Base-by-base conservation (phyloP, 176 grass and related monocot species). In the Tuctoria greenei region DNA sequence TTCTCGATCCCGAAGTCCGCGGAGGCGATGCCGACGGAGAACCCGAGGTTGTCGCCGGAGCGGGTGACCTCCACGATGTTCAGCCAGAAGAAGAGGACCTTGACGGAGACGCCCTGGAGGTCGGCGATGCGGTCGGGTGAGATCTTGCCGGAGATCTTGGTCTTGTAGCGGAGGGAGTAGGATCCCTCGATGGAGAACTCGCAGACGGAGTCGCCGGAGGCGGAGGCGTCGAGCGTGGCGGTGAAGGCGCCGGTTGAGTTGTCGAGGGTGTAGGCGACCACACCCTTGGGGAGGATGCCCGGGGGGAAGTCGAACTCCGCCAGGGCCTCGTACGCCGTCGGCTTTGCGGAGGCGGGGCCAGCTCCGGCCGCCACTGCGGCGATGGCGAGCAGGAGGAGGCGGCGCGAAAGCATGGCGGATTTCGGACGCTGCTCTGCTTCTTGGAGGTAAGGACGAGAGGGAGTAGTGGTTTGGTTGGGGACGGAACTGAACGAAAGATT, bases 11-110 rank as follows among this genome's bases (percentile, higher is more conserved):
- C 85, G 72, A 98, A 98, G 66, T 93, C 89, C 0, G 95, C 95
- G 66, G 95, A 94, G 21, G 84, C 86, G 66, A 98, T 90, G 64
- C 95, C 95, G 65, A 98, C 91, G 27, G 95, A 98, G 86, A 98
- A 98, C 5, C 74, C 64, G 64, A 98, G 89, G 18, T 87, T 36
- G 69, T 93, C 91, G 20, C 78, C 86, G 42, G 50, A 11, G 67
- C 86, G 81, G 39, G 62, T 69, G 50, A 97, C 95, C 91, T 97
- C 91, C 60, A 97, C 4, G 79, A 97, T 97, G 88, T 93, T 93
- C 68, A 97, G 35, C 88, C 91, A 97, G 58, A 97, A 83, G 75
- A 97, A 81, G 71, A 97, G 88, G 51, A 97, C 45, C 89, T 97
- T 93, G 79, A 97, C 95, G 69, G 84, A 77, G 72, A 97, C 88